Conservation (phyloP, 2,329 filamentous ascomycete species). For the Mollisia scopiformis region DNA sequence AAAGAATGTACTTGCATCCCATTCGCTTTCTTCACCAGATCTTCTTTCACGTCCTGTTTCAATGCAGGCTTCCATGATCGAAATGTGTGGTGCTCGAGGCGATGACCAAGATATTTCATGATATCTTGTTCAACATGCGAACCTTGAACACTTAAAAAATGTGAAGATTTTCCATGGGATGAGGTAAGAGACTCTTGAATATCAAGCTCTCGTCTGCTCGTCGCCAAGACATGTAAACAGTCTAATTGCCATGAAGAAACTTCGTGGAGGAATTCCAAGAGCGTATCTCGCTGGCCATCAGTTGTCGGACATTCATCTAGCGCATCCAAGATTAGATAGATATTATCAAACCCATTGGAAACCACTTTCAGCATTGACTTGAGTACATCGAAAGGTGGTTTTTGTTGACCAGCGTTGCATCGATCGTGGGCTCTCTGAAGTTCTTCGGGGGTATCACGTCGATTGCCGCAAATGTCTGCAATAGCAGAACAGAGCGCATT, state of each 20-base stretch:
- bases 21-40: neutral
- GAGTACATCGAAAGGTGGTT: neutral
- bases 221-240: neutral
- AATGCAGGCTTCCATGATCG: neutral
- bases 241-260: neutral
- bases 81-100: neutral
- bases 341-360: neutral
- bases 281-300: neutral
- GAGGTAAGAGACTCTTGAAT: neutral
- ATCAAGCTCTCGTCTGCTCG: neutral
- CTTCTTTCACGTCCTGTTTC: neutral
- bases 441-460: conserved; percentile 1
- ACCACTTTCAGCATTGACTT: neutral
- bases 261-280: neutral
- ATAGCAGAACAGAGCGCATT: conserved; percentile 15
- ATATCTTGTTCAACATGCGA: neutral
- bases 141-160: neutral
- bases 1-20: neutral
- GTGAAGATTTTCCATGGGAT: neutral
- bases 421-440: neutral
- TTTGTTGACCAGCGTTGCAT: neutral
- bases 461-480: conserved; percentile 15
- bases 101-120: neutral
- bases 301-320: neutral
- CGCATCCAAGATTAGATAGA: neutral